phyloP scores from a whole-genome alignment of 2,329 filamentous ascomycete genomes.

The Aspergillus udagawae region DNA sequence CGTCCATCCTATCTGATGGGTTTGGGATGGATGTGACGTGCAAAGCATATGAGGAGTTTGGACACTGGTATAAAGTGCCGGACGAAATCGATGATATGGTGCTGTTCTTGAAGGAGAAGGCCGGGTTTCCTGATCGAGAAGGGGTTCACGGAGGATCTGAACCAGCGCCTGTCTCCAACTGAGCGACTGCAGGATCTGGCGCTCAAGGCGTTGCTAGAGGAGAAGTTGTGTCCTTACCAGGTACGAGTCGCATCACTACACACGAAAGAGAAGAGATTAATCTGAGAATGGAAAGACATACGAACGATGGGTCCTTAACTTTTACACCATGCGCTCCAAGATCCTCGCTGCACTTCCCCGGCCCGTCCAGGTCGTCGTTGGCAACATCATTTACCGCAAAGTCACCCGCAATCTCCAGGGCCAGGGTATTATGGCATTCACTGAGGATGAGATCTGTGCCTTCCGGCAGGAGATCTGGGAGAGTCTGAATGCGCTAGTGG shows the following conservation, averaged over 20 bases:
- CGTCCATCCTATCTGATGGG: constrained; percentile 7
- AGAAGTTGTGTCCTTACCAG: constrained; percentile 57
- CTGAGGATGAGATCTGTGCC: constrained; percentile 45
- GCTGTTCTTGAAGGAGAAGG: constrained; percentile 25
- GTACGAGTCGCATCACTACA: constrained; percentile 25
- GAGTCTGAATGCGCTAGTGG: constrained; percentile 45
- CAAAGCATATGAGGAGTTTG: constrained; percentile 39
- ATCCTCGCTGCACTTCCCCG: constrained; percentile 50
- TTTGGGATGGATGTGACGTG: constrained; percentile 24
- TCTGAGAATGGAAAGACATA: constrained; percentile 28
- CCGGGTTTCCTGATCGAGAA: constrained; percentile 35
- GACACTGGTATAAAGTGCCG: constrained; percentile 49
- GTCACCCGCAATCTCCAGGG: constrained; percentile 47
- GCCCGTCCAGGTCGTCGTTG: constrained; percentile 50
- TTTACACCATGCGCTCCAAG: constrained; percentile 54
- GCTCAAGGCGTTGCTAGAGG: constrained; percentile 54
- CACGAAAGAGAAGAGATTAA: not conserved
- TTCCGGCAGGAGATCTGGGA: constrained; percentile 54
- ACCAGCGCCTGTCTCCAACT: constrained; percentile 37
- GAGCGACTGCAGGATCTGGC: constrained; percentile 50
- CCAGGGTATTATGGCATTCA: constrained; percentile 54
- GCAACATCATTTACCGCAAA: constrained; percentile 46
- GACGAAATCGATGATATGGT: constrained; percentile 48
- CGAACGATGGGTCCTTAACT: constrained; percentile 60
- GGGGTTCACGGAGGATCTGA: constrained; percentile 48